These are phyloP conservation scores for Cytidiella melzeri DNA, from an alignment of 768 basidiomycete species.

Conservation along the genomic window DNA sequence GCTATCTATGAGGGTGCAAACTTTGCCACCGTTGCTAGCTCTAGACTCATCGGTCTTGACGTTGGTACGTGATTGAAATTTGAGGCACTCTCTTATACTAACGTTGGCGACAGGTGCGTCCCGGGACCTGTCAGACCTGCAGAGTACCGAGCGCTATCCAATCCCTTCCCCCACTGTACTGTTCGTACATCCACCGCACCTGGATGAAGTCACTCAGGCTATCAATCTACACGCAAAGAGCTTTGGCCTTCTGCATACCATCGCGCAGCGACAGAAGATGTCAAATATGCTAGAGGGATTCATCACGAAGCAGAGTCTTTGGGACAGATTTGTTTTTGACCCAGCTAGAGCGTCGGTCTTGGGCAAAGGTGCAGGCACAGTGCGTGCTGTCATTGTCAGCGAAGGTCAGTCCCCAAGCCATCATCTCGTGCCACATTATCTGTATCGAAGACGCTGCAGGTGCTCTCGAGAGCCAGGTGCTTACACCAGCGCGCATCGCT, in stretches of 20 bases:
- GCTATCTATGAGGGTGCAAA: conserved; percentile 71
- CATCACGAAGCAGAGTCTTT: conserved; percentile 71
- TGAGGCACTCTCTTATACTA: not conserved
- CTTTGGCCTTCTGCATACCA: conserved; percentile 41
- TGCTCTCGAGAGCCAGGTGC: conserved; percentile 37
- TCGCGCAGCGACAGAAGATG: conserved; percentile 78
- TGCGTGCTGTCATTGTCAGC: conserved; percentile 67
- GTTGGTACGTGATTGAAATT: conserved; percentile 30
- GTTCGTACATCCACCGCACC: conserved; percentile 64
- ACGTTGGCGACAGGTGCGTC: not conserved
- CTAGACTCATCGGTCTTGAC: conserved; percentile 42
- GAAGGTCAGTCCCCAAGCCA: conserved; percentile 45
- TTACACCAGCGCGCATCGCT: conserved; percentile 65
- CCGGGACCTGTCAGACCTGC: conserved; percentile 42
- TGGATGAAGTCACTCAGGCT: conserved; percentile 44
- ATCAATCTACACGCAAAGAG: conserved; percentile 52
- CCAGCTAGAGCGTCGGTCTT: conserved; percentile 53
- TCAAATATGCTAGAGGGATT: conserved; percentile 66
- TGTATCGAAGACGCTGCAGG: conserved; percentile 30
- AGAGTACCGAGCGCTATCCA: conserved; percentile 41
- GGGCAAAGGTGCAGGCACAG: conserved; percentile 51
- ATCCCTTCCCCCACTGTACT: conserved; percentile 74
- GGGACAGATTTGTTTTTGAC: conserved; percentile 78
- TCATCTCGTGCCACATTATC: conserved; percentile 1
- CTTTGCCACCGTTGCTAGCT: conserved; percentile 60